Evolutionary conservation across 1,139 yeast genomes (phyloP), one percentile per base, ranked within the genome.

Genomic region (Debaryomycetaceae sp.): DNA sequence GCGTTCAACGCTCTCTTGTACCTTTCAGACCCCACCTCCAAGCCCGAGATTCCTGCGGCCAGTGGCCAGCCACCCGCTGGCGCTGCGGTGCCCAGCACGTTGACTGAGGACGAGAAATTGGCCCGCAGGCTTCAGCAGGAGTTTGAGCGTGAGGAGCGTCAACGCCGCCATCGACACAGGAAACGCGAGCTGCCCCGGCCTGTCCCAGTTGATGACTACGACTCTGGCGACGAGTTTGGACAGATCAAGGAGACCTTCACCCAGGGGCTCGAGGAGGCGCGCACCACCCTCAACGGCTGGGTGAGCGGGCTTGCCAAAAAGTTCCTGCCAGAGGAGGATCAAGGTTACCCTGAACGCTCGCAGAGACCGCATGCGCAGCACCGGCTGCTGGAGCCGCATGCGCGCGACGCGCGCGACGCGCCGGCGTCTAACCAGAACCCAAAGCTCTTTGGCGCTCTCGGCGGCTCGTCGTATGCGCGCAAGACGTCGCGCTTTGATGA

Each of bases 1-100:
- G 95, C 96, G 1, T 89, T 89, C 63, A 83, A 82, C 54, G 96
- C 96, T 0, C 62, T 89, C 48, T 64, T 91, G 40, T 85, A 75
- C 43, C 62, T 84, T 38, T 78, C 86, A 10, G 96, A 89, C 58
- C 95, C 95, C 5, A 58, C 68, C 7, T 78, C 74, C 49, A 71
- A 71, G 45, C 80, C 86, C 10, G 82, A 78, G 35, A 73, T 78
- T 32, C 71, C 81, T 10, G 3, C 31, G 39, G 4, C 9, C 26
- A 5, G 23, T 11, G 27, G 42, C 46, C 2, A n/a, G n/a, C 45
- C 46, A 4, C 36, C 40, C 9, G 37, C 38, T 9, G 42, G 35
- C 9, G 44, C 44, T 6, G 55, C 58, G 6, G 44, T 46, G 11
- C 43, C 35, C 16, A 24, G 27, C 11, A 36, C 38, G 8, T 39